Percentiles rank a stretch among this genome's conserved stretches.
Evolutionary conservation across 805 yeast species (phyloP).

Genomic region (Zygoascus biomembranicola): DNA sequence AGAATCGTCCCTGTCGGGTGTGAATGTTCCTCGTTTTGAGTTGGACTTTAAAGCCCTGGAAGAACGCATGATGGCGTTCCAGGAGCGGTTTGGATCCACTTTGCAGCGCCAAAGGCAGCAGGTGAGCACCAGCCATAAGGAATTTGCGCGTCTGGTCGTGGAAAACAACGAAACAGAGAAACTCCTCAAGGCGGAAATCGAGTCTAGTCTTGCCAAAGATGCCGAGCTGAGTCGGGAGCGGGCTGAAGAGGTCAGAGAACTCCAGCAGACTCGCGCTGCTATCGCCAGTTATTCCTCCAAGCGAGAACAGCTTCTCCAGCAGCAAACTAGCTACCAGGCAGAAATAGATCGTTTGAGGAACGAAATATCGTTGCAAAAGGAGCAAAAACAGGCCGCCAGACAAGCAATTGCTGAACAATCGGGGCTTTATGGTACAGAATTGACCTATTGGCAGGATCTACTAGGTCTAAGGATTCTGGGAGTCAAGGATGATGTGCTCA

Average conservation of each 20-base stretch:
- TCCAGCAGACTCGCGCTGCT: conserved; percentile 20
- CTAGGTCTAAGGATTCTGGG: conserved; percentile 51
- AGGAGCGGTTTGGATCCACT: conserved; percentile 31
- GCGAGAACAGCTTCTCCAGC: conserved; percentile 18
- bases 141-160: conserved; percentile 12
- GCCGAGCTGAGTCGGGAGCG: conserved; percentile 14
- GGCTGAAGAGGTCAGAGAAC: conserved; percentile 20
- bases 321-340: conserved; percentile 15
- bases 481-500: conserved; percentile 37
- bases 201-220: conserved; percentile 14
- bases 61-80: conserved; percentile 33
- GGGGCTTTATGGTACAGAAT: conserved; percentile 43
- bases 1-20: not conserved
- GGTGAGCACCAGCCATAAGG: conserved; percentile 16
- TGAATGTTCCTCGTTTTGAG: conserved; percentile 17
- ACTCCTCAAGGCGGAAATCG: conserved; percentile 28
- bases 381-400: conserved; percentile 28
- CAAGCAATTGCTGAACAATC: conserved; percentile 35
- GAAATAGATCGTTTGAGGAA: conserved; percentile 29
- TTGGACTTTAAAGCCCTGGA: conserved; percentile 30
- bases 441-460: conserved; percentile 42
- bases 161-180: conserved; percentile 18
- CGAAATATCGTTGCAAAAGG: conserved; percentile 26
- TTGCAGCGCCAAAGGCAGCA: conserved; percentile 28
- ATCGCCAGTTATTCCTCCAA: conserved; percentile 19